These are phyloP conservation scores for Scutellaria galericulata DNA, from an alignment of 257 asterid species.

Conservation along the genomic window DNA sequence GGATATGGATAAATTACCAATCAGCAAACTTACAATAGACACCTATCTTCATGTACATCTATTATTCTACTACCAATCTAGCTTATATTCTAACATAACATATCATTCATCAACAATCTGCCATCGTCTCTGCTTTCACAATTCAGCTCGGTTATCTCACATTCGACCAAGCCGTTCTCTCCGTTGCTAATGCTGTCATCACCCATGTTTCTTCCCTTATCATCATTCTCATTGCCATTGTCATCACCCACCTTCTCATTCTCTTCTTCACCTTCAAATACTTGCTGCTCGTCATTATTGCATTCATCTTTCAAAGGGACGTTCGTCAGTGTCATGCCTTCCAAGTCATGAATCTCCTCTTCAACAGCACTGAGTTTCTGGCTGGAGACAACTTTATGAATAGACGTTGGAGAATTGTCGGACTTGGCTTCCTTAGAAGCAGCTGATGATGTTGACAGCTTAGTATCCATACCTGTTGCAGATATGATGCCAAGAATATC, in stretches of 20 bases:
- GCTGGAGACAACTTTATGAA: slow-evolving; percentile 42
- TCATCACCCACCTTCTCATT: slow-evolving; percentile 36
- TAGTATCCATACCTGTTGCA: slow-evolving; percentile 54
- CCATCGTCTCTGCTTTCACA: slow-evolving; percentile 46
- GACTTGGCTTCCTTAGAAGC: slow-evolving; percentile 52
- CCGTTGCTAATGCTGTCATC: slow-evolving; percentile 33
- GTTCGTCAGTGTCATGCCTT: slow-evolving; percentile 52
- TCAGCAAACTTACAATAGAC: slow-evolving; percentile 37
- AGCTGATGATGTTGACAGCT: slow-evolving; percentile 55
- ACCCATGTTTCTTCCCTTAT: neutral
- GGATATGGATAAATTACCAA: slow-evolving; percentile 30
- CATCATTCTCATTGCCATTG: slow-evolving; percentile 31
- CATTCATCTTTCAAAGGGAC: slow-evolving; percentile 55
- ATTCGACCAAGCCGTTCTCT: slow-evolving; percentile 52
- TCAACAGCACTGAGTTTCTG: slow-evolving; percentile 51
- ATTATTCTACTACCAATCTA: slow-evolving; percentile 31
- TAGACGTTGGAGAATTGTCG: slow-evolving; percentile 50
- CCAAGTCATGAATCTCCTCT: slow-evolving; percentile 52
- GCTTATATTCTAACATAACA: slow-evolving; percentile 20
- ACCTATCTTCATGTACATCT: slow-evolving; percentile 52
- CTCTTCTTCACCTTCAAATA: slow-evolving; percentile 42
- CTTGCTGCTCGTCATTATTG: slow-evolving; percentile 43
- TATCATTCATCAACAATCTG: slow-evolving; percentile 34
- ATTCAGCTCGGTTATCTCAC: slow-evolving; percentile 50
- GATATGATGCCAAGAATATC: slow-evolving; percentile 60